phyloP scores from a whole-genome alignment of 257 asterid species.

The Catharanthus roseus region DNA sequence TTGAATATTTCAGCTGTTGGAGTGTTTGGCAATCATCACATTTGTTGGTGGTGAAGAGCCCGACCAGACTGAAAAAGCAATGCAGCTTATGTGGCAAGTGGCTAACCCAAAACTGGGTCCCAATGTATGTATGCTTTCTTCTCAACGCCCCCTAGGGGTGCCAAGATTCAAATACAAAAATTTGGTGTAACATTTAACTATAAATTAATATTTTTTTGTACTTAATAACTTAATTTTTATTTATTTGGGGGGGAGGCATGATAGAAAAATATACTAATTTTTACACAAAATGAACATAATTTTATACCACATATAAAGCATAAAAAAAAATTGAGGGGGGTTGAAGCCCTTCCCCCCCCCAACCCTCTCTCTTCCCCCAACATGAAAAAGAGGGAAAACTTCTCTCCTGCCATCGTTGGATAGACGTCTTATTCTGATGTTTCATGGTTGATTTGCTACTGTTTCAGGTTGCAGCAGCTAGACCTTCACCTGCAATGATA shows the following conservation, averaged over 20 bases:
- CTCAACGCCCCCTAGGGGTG: no score
- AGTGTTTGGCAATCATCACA: conserved; percentile 79
- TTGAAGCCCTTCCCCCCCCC: no score
- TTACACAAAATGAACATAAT: no score
- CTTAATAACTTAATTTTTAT: no score
- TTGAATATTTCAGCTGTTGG: conserved; percentile 54
- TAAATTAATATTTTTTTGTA: no score
- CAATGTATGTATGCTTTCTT: conserved; percentile 50
- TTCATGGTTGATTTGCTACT: not conserved
- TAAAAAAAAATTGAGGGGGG: no score
- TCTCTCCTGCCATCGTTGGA: not conserved
- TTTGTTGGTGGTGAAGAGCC: conserved; percentile 94
- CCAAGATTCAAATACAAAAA: no score
- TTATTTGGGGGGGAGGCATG: no score
- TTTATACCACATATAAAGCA: no score
- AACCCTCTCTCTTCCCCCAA: no score
- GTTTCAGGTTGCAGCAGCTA: conserved; percentile 70
- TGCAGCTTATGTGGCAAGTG: conserved; percentile 95
- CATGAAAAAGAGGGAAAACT: not conserved
- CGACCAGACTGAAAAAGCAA: conserved; percentile 71
- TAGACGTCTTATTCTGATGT: not conserved
- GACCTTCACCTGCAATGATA: conserved; percentile 57
- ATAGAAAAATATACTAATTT: no score
- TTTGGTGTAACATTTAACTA: no score
- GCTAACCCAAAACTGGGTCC: conserved; percentile 89